These are phyloP conservation scores for Boletus huronensis DNA, from an alignment of 768 basidiomycete genomes.

Conservation along the genomic window DNA sequence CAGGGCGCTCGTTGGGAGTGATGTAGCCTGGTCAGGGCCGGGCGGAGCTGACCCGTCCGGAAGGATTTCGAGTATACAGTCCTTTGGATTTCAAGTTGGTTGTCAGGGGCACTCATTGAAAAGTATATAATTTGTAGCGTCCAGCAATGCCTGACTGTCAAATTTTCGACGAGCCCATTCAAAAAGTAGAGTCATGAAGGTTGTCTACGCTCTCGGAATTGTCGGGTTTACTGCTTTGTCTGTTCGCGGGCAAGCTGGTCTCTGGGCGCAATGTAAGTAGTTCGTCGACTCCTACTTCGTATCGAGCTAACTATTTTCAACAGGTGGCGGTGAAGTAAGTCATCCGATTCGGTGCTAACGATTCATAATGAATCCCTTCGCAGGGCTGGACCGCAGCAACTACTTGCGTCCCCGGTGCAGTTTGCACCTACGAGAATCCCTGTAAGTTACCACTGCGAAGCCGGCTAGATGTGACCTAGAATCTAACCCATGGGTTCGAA, in stretches of 20 bases:
- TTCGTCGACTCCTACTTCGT: neutral
- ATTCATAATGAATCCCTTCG: neutral
- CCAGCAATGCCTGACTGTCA: neutral
- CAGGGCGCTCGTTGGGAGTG: neutral
- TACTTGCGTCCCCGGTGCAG: conserved; percentile 6
- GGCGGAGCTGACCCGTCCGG: neutral
- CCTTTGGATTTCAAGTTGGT: neutral
- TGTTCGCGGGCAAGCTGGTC: conserved; percentile 5
- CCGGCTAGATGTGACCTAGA: neutral
- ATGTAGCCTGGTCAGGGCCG: neutral
- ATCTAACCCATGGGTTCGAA: neutral
- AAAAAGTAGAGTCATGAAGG: conserved; percentile 1
- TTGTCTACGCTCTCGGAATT: neutral
- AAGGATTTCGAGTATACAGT: neutral
- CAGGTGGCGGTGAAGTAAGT: conserved; percentile 10
- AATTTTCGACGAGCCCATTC: neutral
- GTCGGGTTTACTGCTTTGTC: neutral
- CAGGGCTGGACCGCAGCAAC: conserved; percentile 11
- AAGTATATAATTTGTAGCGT: conserved; percentile 2
- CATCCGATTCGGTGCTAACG: neutral
- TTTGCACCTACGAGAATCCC: conserved; percentile 1
- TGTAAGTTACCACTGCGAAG: neutral
- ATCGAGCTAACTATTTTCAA: neutral
- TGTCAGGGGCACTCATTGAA: neutral
- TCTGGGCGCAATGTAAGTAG: conserved; percentile 10